Percentiles rank a stretch among this genome's conserved stretches.
Evolutionary conservation across 1,284 basidiomycete species (phyloP).

Genomic region (Afroboletus lepidellus): DNA sequence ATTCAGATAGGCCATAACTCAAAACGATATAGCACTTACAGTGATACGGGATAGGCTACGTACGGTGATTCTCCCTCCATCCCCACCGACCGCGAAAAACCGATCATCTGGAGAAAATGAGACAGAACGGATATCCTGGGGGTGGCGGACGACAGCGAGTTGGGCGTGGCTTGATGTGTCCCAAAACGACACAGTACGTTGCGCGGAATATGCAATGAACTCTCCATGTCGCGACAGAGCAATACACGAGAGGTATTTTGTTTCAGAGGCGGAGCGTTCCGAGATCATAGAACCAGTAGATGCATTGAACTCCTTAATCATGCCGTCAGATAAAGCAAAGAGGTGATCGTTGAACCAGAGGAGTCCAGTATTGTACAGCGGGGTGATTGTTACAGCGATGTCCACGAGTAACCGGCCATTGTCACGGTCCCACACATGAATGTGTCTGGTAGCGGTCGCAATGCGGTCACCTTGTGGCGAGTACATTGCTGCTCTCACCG

Average conservation of each 20-base stretch:
- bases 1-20: background rate
- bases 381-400: background rate
- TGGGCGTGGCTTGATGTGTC: background rate
- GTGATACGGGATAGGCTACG: background rate
- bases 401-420: background rate
- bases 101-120: background rate
- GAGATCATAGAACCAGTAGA: background rate
- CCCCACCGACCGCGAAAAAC: background rate
- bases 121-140: background rate
- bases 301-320: background rate
- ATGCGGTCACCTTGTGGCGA: slow-evolving; percentile 5
- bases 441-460: background rate
- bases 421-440: background rate
- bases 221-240: background rate
- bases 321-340: background rate
- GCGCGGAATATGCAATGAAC: background rate
- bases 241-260: background rate
- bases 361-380: background rate
- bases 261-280: background rate
- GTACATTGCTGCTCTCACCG: background rate
- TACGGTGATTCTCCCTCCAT: background rate
- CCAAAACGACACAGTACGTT: background rate
- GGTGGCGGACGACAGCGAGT: background rate
- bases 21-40: background rate
- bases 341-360: slow-evolving; percentile 2